phyloP scores from a whole-genome alignment of 164 flowering plant species.

The Tinospora cordifolia region DNA sequence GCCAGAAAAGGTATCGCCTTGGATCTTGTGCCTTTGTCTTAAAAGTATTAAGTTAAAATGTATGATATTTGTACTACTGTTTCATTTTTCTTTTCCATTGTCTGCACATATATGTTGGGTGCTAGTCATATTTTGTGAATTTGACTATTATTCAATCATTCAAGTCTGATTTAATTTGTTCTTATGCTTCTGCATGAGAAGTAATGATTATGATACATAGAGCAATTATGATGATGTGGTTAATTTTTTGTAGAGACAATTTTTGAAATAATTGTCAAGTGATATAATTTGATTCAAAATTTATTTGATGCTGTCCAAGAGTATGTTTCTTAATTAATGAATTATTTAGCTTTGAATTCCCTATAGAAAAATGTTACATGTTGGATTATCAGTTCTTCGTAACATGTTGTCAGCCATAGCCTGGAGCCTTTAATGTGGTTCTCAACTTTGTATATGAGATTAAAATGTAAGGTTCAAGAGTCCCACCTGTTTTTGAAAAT shows the following conservation, averaged over 20 bases:
- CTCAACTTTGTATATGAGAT: no score
- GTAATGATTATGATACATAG: neutral
- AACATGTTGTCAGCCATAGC: no score
- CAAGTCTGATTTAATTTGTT: neutral
- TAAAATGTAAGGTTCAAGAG: no score
- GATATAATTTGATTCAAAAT: neutral
- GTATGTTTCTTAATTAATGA: no score
- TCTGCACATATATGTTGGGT: neutral
- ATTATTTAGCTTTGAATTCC: no score
- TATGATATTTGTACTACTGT: neutral
- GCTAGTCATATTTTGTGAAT: no score
- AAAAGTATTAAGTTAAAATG: neutral
- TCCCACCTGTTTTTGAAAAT: no score
- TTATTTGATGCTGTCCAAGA: neutral
- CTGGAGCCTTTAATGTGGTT: no score
- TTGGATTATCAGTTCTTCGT: no score
- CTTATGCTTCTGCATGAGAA: neutral
- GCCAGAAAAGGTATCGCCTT: constrained; percentile 75
- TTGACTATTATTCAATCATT: neutral
- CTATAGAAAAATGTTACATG: no score
- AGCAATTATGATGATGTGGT: neutral
- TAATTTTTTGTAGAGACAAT: neutral
- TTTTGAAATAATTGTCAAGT: neutral
- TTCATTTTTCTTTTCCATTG: neutral
- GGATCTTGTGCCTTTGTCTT: neutral